phyloP scores from a whole-genome alignment of 768 basidiomycete species.

The Leccinum arenicola region DNA sequence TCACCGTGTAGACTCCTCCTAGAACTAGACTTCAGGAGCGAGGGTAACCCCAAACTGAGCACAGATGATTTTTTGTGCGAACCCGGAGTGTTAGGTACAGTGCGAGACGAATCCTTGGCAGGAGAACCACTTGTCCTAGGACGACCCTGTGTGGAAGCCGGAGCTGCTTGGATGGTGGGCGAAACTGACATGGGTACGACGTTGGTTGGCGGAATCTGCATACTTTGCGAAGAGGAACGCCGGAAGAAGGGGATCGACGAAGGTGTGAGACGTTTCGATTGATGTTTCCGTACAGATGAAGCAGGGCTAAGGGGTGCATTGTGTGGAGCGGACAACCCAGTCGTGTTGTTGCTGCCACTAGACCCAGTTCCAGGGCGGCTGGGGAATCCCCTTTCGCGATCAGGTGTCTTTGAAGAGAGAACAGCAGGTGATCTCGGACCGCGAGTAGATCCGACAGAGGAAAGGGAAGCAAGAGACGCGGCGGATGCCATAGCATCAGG shows the following conservation, averaged over 20 bases:
- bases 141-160: constrained; percentile 39
- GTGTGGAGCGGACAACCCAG: constrained; percentile 51
- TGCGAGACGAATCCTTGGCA: constrained; percentile 48
- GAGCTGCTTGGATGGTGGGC: constrained; percentile 52
- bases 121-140: constrained; percentile 49
- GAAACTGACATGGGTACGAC: constrained; percentile 41
- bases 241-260: constrained; percentile 94
- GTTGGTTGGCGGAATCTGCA: constrained; percentile 58
- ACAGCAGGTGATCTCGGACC: constrained; percentile 43
- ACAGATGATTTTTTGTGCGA: constrained; percentile 82
- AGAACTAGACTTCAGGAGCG: constrained; percentile 83
- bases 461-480: constrained; percentile 72
- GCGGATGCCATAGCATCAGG: constrained; percentile 77
- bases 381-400: constrained; percentile 44
- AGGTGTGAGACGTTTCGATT: constrained; percentile 78
- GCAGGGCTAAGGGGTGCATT: constrained; percentile 70
- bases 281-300: constrained; percentile 62
- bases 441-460: constrained; percentile 66
- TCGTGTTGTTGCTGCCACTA: constrained; percentile 68
- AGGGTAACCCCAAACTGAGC: constrained; percentile 75
- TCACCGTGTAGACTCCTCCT: constrained; percentile 73
- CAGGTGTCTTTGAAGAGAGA: constrained; percentile 58
- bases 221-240: constrained; percentile 85
- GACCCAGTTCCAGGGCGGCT: constrained; percentile 77
- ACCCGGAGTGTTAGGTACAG: constrained; percentile 54